phyloP scores from a whole-genome alignment of 441 rosid species.

The Manihot esculenta region DNA sequence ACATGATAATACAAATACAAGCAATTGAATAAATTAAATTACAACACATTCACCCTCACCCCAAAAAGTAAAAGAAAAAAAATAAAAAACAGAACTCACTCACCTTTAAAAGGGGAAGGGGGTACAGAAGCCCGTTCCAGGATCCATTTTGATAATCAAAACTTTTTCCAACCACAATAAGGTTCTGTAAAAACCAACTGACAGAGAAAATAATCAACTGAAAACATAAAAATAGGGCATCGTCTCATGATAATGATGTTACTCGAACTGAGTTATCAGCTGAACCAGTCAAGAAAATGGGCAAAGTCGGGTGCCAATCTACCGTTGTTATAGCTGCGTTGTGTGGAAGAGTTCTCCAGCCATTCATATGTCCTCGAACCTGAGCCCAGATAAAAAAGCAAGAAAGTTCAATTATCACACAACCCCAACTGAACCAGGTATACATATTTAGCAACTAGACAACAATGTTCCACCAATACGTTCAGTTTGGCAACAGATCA shows the following conservation, averaged over 20 bases:
- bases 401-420: not conserved
- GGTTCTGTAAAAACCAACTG: not conserved
- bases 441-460: not conserved
- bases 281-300: conserved; percentile 67
- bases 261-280: conserved; percentile 68
- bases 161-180: not conserved
- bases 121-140: not conserved
- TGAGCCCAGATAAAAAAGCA: conserved; percentile 21
- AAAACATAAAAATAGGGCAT: not conserved
- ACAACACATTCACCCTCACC: not conserved
- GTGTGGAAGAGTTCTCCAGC: conserved; percentile 61
- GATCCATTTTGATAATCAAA: not conserved
- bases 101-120: not conserved
- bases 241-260: conserved; percentile 39
- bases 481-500: not conserved
- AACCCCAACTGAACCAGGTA: not conserved
- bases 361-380: conserved; percentile 51
- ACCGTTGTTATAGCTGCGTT: conserved; percentile 57
- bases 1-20: conserved; percentile 9
- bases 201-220: not conserved
- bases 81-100: not conserved
- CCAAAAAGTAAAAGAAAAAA: too few relatives aligned
- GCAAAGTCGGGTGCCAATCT: conserved; percentile 76
- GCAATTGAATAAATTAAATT: conserved; percentile 2
- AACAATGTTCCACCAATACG: not conserved